These are phyloP conservation scores for Ceratocystis cacaofunesta DNA, from an alignment of 2,329 filamentous ascomycete genomes.

Conservation along the genomic window DNA sequence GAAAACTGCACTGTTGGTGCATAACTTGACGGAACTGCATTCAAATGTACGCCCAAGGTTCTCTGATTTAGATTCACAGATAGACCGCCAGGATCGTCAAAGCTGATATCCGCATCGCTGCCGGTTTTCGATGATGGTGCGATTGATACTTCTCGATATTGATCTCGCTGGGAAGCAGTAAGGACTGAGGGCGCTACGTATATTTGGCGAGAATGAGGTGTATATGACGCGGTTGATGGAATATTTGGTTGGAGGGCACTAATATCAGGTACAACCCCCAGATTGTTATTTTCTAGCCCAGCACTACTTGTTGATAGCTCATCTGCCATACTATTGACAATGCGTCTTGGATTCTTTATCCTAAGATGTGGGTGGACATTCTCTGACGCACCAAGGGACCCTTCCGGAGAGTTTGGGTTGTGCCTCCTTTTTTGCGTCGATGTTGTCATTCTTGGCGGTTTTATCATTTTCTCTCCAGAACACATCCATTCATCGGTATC, in stretches of 20 bases:
- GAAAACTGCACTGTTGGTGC: constrained; percentile 1
- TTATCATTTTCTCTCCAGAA: background rate
- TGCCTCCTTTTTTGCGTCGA: background rate
- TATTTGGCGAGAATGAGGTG: background rate
- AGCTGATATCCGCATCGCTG: background rate
- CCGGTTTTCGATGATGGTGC: background rate
- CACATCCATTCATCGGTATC: background rate
- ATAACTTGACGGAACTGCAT: constrained; percentile 2
- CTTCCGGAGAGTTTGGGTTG: background rate
- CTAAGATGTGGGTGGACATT: background rate
- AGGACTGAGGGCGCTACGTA: constrained; percentile 8
- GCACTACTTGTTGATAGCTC: constrained; percentile 9
- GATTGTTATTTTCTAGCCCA: constrained; percentile 2
- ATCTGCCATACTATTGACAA: background rate
- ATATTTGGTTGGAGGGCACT: background rate
- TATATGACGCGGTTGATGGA: constrained; percentile 4
- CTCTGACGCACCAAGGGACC: background rate
- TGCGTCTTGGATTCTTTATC: background rate
- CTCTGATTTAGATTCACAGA: background rate
- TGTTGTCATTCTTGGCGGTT: background rate
- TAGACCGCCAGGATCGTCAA: background rate
- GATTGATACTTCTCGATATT: constrained; percentile 3
- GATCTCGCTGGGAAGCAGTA: background rate
- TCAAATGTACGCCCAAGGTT: background rate
- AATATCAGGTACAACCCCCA: background rate